Evolutionary conservation across 176 grass and related monocot species (phyloP).

Genomic region (Carex kokanica): DNA sequence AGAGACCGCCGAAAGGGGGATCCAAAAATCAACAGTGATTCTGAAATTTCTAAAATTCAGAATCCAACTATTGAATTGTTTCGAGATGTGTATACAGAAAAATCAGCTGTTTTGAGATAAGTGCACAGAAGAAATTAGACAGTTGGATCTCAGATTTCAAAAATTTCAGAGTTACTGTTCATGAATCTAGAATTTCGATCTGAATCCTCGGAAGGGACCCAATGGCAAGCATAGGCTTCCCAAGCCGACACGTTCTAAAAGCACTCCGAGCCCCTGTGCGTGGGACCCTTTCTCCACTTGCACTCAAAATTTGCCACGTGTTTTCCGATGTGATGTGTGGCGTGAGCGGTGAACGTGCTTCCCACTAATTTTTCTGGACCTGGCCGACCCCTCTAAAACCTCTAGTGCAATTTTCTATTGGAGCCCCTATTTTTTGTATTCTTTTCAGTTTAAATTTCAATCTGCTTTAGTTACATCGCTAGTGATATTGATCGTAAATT

Average conservation of each 20-base stretch:
- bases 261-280: not conserved
- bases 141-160: no score
- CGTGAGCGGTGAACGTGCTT: slow-evolving; percentile 19
- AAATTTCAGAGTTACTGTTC: no score
- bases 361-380: slow-evolving; percentile 6
- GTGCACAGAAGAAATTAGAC: no score
- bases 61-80: no score
- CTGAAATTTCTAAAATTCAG: no score
- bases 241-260: not conserved
- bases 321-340: slow-evolving; percentile 13
- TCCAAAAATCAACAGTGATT: no score
- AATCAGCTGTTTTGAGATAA: no score
- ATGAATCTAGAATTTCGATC: no score
- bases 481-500: not conserved
- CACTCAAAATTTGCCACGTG: slow-evolving; percentile 3
- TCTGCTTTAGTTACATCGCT: not conserved
- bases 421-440: not conserved
- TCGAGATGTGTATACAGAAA: no score
- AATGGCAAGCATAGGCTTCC: not conserved
- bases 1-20: not conserved
- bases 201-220: no score
- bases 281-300: not conserved
- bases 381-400: not conserved
- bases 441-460: not conserved
- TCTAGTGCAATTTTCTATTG: not conserved